Percentiles rank a stretch among this genome's conserved stretches.
phyloP scores from a whole-genome alignment of 1,284 basidiomycete species.

The Stygiomarasmius scandens region DNA sequence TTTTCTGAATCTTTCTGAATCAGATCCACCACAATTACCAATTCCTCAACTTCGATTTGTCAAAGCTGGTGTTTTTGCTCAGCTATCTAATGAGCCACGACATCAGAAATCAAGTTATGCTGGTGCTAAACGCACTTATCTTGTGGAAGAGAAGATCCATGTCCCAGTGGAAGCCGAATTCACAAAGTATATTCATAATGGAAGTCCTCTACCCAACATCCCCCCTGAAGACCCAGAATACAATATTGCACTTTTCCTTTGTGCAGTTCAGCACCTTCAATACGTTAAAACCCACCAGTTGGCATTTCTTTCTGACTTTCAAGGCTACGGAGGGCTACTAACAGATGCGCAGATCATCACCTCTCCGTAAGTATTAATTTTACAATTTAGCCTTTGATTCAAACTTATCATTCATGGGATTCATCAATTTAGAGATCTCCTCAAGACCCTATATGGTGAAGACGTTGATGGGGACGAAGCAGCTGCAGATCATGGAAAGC shows the following conservation, averaged over 20 bases:
- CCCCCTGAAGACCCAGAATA: not conserved
- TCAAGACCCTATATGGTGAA: not conserved
- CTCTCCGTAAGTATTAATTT: not conserved
- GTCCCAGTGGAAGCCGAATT: not conserved
- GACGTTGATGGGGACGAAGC: not conserved
- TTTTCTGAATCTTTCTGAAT: not conserved
- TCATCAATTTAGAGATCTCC: not conserved
- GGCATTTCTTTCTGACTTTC: constrained; percentile 11
- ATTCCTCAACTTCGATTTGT: constrained; percentile 1
- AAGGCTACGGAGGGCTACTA: constrained; percentile 4
- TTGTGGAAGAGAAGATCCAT: constrained; percentile 8
- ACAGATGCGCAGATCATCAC: constrained; percentile 4
- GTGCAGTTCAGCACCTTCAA: constrained; percentile 7
- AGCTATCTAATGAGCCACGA: not conserved
- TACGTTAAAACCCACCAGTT: constrained; percentile 6
- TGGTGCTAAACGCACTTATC: not conserved
- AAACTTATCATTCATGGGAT: no score
- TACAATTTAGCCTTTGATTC: not conserved
- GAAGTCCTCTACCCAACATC: not conserved
- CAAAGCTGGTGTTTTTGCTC: not conserved
- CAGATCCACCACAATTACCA: not conserved
- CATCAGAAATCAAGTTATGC: not conserved
- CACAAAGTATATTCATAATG: constrained; percentile 15
- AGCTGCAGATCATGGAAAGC: not conserved
- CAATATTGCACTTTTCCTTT: constrained; percentile 8